phyloP scores from a whole-genome alignment of 1,284 basidiomycete species.

The Apiotrichum akiyoshidainum region DNA sequence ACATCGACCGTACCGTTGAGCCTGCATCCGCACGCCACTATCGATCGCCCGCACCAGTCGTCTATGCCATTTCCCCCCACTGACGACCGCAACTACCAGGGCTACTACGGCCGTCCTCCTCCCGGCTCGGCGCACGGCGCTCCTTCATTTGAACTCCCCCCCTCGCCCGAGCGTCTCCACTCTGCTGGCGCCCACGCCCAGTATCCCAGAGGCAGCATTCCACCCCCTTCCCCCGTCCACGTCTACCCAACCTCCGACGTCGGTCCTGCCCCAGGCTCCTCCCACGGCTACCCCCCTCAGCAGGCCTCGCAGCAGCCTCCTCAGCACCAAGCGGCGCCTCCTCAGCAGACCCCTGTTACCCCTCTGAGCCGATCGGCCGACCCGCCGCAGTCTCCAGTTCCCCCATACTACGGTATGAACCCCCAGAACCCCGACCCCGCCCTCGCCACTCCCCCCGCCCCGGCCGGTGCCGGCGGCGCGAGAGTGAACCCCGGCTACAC shows the following conservation, averaged over 20 bases:
- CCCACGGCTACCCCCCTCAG: slow-evolving; percentile 28
- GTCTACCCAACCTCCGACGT: slow-evolving; percentile 25
- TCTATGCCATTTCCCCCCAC: slow-evolving; percentile 24
- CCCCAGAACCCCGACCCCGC: slow-evolving; percentile 24
- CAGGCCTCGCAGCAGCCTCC: slow-evolving; percentile 9
- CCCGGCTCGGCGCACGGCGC: slow-evolving; percentile 36
- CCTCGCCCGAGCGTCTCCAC: slow-evolving; percentile 33
- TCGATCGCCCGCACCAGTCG: slow-evolving; percentile 15
- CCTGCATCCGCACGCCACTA: slow-evolving; percentile 11
- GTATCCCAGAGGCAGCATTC: slow-evolving; percentile 23
- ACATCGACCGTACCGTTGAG: slow-evolving; percentile 19
- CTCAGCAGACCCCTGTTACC: slow-evolving; percentile 27
- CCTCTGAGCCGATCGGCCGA: slow-evolving; percentile 36
- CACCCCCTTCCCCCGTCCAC: slow-evolving; percentile 29
- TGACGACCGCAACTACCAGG: slow-evolving; percentile 27
- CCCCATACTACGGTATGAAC: slow-evolving; percentile 31
- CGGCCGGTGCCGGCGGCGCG: slow-evolving; percentile 18
- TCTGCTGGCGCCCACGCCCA: slow-evolving; percentile 26
- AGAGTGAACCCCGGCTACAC: slow-evolving; percentile 28
- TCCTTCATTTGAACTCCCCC: slow-evolving; percentile 20
- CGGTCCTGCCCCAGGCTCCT: slow-evolving; percentile 32
- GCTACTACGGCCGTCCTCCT: slow-evolving; percentile 28
- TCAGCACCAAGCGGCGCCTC: slow-evolving; percentile 20
- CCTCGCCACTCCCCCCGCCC: slow-evolving; percentile 26
- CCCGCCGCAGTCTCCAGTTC: slow-evolving; percentile 31